These are phyloP conservation scores for Thielaviopsis euricoi DNA, from an alignment of 2,329 filamentous ascomycete species.

Conservation along the genomic window DNA sequence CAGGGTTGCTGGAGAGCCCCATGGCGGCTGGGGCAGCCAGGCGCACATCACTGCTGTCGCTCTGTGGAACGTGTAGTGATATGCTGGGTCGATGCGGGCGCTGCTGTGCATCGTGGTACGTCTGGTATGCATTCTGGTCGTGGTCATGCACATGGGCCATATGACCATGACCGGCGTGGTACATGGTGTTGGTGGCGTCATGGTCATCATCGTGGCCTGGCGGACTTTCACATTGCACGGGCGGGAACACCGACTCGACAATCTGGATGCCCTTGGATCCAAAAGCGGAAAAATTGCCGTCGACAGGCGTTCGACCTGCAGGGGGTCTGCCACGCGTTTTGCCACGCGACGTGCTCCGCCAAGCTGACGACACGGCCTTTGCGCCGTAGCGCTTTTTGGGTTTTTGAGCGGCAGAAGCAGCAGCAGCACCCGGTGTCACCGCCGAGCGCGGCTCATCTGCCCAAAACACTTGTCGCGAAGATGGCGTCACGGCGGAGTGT, in stretches of 20 bases:
- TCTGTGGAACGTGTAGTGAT: constrained; percentile 29
- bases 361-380: constrained; percentile 76
- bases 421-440: constrained; percentile 45
- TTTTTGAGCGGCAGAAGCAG: constrained; percentile 29
- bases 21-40: constrained; percentile 41
- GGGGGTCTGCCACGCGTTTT: constrained; percentile 70
- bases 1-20: constrained; percentile 17
- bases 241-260: neutral
- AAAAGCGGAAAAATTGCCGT: neutral
- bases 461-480: constrained; percentile 36
- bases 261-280: neutral
- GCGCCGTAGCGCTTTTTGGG: constrained; percentile 49
- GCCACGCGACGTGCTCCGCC: constrained; percentile 38
- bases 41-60: constrained; percentile 41
- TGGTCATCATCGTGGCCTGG: constrained; percentile 20
- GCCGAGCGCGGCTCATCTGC: constrained; percentile 59
- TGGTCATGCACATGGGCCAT: neutral
- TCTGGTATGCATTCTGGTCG: neutral
- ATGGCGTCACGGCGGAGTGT: constrained; percentile 60
- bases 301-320: neutral
- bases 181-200: neutral
- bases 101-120: neutral
- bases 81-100: constrained; percentile 22
- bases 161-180: neutral
- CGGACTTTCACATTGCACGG: constrained; percentile 19